Percentiles rank a stretch among this genome's conserved stretches.
Evolutionary conservation across 2,329 filamentous ascomycete genomes (phyloP).

Genomic region (Sarocladium strictum): DNA sequence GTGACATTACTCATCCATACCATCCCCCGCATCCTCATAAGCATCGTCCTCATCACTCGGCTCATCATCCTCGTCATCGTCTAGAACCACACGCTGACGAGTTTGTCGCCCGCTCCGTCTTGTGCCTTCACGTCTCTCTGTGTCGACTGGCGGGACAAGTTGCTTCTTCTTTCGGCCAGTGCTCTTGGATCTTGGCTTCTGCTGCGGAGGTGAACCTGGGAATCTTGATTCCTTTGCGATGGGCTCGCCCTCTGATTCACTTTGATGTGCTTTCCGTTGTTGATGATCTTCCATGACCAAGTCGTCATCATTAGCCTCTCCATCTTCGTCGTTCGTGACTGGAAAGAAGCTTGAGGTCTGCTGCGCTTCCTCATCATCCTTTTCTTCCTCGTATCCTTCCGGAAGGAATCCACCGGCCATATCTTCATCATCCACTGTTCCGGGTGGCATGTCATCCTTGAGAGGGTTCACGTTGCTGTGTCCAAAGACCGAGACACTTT

Average conservation of each 20-base stretch:
- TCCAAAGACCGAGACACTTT: constrained; percentile 48
- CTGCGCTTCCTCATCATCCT: constrained; percentile 22
- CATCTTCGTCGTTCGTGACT: constrained; percentile 36
- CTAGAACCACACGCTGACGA: neutral
- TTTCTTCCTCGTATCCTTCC: constrained; percentile 47
- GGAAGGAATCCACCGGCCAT: constrained; percentile 58
- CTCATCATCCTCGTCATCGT: constrained; percentile 16
- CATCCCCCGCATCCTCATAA: neutral
- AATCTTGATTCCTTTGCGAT: neutral
- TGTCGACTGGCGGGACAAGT: neutral
- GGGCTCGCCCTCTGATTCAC: neutral
- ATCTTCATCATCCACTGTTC: constrained; percentile 36
- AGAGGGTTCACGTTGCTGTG: constrained; percentile 30
- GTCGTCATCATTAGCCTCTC: constrained; percentile 25
- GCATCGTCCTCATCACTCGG: constrained; percentile 16
- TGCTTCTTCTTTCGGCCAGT: neutral
- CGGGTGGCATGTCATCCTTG: constrained; percentile 13
- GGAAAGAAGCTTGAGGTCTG: constrained; percentile 44
- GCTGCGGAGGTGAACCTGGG: neutral
- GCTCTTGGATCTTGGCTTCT: neutral
- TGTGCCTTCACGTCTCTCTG: neutral
- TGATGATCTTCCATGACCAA: constrained; percentile 26
- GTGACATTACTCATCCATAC: neutral
- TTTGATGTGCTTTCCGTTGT: neutral
- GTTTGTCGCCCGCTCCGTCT: constrained; percentile 3